phyloP scores from a whole-genome alignment of 2,329 filamentous ascomycete genomes.

The Cordyceps pruinosa region DNA sequence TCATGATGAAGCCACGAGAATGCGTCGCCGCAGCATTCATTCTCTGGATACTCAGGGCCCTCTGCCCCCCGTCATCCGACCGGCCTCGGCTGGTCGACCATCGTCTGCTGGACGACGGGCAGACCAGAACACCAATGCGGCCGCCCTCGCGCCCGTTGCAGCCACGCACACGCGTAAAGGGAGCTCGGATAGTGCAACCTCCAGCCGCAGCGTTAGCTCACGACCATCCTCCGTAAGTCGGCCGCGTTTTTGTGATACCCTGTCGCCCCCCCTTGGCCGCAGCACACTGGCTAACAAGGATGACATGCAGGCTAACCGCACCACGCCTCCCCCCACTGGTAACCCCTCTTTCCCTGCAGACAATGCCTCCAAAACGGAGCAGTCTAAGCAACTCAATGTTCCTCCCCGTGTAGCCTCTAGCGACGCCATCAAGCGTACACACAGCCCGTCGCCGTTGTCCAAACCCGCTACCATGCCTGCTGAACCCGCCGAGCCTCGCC shows the following conservation, averaged over 20 bases:
- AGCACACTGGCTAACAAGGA: constrained; percentile 40
- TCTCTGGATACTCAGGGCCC: constrained; percentile 37
- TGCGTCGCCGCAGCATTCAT: constrained; percentile 77
- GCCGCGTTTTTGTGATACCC: constrained; percentile 12
- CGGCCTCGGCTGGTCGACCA: constrained; percentile 19
- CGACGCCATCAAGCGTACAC: constrained; percentile 59
- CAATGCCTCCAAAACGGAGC: constrained; percentile 44
- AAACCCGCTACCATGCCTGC: constrained; percentile 59
- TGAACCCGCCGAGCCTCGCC: constrained; percentile 40
- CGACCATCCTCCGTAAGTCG: constrained; percentile 59
- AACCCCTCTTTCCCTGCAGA: constrained; percentile 47
- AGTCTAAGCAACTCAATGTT: constrained; percentile 48
- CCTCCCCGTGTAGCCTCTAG: constrained; percentile 57
- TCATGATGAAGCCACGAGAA: constrained; percentile 66
- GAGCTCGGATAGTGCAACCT: constrained; percentile 59
- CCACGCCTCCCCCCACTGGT: constrained; percentile 43
- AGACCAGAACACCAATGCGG: constrained; percentile 32
- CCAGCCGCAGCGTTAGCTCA: constrained; percentile 51
- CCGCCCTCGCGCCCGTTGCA: constrained; percentile 26
- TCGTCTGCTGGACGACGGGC: constrained; percentile 17
- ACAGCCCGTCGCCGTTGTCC: constrained; percentile 66
- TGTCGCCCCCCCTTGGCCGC: constrained; percentile 20
- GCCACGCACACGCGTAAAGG: constrained; percentile 39
- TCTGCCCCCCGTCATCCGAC: constrained; percentile 34
- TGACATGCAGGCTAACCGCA: constrained; percentile 53